Base-by-base conservation (phyloP, 495 filamentous ascomycete species). In the Chaetomium cochliodes region DNA sequence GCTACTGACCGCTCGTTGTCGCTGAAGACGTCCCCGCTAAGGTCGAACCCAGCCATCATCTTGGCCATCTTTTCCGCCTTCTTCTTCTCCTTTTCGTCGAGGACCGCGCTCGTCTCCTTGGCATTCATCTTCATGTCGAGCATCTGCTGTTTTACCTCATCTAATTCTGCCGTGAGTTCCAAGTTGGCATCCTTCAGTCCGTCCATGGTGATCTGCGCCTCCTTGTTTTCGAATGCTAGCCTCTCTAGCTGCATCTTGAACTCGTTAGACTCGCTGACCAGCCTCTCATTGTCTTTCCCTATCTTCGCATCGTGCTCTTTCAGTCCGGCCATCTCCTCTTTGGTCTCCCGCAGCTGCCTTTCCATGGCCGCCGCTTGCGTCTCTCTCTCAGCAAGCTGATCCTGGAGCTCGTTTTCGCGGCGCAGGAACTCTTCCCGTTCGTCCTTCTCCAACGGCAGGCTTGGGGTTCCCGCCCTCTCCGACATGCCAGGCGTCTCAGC, bases 1-100 rank as follows among this genome's bases (percentile, higher is more conserved):
- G 90, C 86, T 47, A 98, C 88, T 54, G 86, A 88, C 64, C 87
- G 84, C 74, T 97, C 94, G 70, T 96, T 97, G 42, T 92, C 89
- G 49, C 90, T 94, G 77, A 97, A 92, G 18, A 92, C 86, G 60
- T 97, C 92, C 23, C 87, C 89, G 44, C 90, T 92, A 39, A 97
- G 84, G 72, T 98, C 93, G 66, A 98, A 97, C 7, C 93, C 91
- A 55, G 94, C 93, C 93, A 98, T 97, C 94, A 98, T 98, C 85
- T 97, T 91, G 30, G 94, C 94, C 94, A 98, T 98, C 74, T 92
- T 92, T 79, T 98, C 94, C 7, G 91, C 91, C 81, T 98, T 98
- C 81, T 92, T 93, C 82, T 92, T 93, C 77, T 98, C 94, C 81
- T 98, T 98, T 78, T 97, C 94, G 69, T 97, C 92, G 3, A 93